phyloP scores from a whole-genome alignment of 208 protist genomes.

The Crithidia expoeki region DNA sequence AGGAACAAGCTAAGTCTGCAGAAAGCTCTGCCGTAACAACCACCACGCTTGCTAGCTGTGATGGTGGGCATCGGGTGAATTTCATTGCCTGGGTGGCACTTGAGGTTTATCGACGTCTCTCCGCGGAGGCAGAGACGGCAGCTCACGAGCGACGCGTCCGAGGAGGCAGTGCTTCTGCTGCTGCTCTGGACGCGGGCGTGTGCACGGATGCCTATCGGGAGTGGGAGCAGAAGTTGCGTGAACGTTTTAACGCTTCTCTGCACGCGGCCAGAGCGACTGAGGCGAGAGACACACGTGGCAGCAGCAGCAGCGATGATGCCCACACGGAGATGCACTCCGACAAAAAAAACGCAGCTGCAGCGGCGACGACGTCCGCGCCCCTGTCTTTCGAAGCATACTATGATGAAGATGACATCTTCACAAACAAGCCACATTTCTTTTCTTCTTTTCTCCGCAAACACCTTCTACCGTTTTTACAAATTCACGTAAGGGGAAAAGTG shows the following conservation, averaged over 20 bases:
- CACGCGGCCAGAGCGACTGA: neutral
- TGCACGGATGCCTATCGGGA: conserved; percentile 3
- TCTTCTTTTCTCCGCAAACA: conserved; percentile 12
- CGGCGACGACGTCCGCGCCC: neutral
- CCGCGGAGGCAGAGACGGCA: conserved; percentile 29
- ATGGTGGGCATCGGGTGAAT: conserved; percentile 37
- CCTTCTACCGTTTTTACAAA: conserved; percentile 9
- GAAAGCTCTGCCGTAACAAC: neutral
- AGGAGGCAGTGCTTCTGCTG: neutral
- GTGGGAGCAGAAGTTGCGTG: conserved; percentile 19
- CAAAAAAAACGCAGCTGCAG: too few relatives aligned
- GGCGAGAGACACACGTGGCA: neutral
- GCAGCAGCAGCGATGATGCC: neutral
- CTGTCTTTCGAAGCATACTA: neutral
- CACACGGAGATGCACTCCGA: neutral
- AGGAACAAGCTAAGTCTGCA: neutral
- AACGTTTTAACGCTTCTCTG: neutral
- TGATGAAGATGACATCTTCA: conserved; percentile 15
- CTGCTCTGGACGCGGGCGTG: conserved; percentile 8
- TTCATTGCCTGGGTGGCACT: conserved; percentile 63
- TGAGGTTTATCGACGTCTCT: conserved; percentile 44
- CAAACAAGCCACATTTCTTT: conserved; percentile 24
- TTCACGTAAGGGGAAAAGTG: neutral
- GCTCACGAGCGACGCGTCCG: conserved; percentile 6
- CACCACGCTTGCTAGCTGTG: conserved; percentile 6